These are phyloP conservation scores for Metarhizium sp. DNA, from an alignment of 2,329 filamentous ascomycete genomes.

Conservation along the genomic window DNA sequence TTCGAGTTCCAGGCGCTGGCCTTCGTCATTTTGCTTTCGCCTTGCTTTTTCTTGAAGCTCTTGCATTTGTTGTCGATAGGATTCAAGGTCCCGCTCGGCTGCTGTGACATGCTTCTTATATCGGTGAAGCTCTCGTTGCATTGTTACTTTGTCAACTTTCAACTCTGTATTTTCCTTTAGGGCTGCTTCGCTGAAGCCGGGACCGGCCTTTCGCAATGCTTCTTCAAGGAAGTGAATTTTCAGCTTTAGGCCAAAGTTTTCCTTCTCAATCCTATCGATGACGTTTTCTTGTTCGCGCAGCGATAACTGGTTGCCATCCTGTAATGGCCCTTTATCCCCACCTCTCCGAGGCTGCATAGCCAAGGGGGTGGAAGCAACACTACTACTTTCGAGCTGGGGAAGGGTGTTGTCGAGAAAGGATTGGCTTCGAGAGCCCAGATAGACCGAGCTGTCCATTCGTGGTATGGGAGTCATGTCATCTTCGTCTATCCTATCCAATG, in stretches of 20 bases:
- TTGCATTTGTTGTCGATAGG: constrained; percentile 70
- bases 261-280: constrained; percentile 94
- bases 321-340: constrained; percentile 57
- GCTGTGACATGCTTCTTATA: constrained; percentile 77
- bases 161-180: constrained; percentile 93
- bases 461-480: constrained; percentile 70
- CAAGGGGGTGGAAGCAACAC: constrained; percentile 73
- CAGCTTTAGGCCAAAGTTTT: constrained; percentile 93
- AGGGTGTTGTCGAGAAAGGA: constrained; percentile 61
- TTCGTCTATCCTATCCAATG: constrained; percentile 55
- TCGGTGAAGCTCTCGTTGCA: constrained; percentile 77
- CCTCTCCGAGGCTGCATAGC: constrained; percentile 55
- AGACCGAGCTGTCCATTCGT: constrained; percentile 61
- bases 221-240: constrained; percentile 97
- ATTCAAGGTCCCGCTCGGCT: constrained; percentile 80
- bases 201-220: constrained; percentile 75
- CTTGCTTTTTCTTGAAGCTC: constrained; percentile 78
- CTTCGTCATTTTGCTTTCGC: constrained; percentile 63
- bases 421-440: constrained; percentile 55
- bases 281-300: constrained; percentile 91
- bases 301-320: constrained; percentile 84
- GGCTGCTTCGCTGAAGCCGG: constrained; percentile 80
- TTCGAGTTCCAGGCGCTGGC: constrained; percentile 52
- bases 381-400: constrained; percentile 69
- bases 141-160: constrained; percentile 83